Evolutionary conservation across 106 monocot genomes (phyloP).

Genomic region (Posidonia australis): DNA sequence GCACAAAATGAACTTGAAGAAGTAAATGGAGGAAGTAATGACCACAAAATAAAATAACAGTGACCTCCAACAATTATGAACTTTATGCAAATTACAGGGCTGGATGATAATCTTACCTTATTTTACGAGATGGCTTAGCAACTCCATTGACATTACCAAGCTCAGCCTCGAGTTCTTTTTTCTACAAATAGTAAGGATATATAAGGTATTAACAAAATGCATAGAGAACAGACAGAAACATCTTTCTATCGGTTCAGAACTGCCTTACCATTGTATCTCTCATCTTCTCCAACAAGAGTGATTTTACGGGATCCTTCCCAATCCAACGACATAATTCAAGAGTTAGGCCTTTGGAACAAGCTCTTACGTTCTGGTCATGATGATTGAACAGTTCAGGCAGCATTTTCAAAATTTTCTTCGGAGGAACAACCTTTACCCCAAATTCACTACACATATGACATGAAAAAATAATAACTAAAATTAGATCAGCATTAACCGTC

Average conservation of each 20-base stretch:
- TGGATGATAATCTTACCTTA: conserved; percentile 38
- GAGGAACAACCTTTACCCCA: conserved; percentile 85
- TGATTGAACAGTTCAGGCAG: conserved; percentile 99
- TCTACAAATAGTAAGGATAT: conserved; percentile 43
- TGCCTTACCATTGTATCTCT: conserved; percentile 86
- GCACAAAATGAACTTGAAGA: too few relatives aligned
- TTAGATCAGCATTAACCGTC: not conserved
- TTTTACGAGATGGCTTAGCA: conserved; percentile 87
- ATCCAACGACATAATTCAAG: conserved; percentile 99
- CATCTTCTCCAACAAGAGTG: conserved; percentile 98
- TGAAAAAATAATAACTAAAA: not conserved
- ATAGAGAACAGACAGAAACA: not conserved
- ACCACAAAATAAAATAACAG: not conserved
- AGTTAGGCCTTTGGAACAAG: conserved; percentile 85
- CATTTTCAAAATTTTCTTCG: conserved; percentile 96
- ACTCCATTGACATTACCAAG: conserved; percentile 75
- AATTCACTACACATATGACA: conserved; percentile 55
- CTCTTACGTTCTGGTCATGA: conserved; percentile 97
- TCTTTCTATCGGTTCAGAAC: not conserved
- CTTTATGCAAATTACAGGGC: not conserved
- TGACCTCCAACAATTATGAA: not conserved
- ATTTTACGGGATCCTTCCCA: conserved; percentile 95
- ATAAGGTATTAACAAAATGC: not conserved
- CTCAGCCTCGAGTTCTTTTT: conserved; percentile 98
- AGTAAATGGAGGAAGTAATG: too few relatives aligned